Evolutionary conservation across 139 green algal species (phyloP).

Genomic region (Mesotaenium endlicherianum): DNA sequence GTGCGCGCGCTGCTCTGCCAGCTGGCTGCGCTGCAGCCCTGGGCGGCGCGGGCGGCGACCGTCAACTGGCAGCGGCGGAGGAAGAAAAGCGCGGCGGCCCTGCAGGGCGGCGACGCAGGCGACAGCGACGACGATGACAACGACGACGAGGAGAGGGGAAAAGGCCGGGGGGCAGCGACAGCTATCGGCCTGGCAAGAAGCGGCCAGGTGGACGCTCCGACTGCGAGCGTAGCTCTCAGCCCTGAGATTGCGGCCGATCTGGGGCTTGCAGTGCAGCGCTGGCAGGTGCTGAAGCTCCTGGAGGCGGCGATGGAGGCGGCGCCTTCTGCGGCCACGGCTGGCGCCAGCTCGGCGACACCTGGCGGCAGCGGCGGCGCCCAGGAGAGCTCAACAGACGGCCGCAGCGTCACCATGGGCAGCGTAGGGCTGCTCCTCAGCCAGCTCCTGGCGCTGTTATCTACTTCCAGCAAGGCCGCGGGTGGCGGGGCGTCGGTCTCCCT

Average conservation of each 20-base stretch:
- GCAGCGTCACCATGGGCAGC: not conserved
- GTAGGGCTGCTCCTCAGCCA: not conserved
- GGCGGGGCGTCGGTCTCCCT: not conserved
- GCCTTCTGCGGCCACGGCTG: not conserved
- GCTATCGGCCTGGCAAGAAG: too few relatives aligned
- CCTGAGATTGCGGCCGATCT: not conserved
- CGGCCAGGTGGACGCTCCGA: not conserved
- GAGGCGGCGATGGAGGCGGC: not conserved
- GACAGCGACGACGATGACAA: not conserved
- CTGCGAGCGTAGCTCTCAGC: too few relatives aligned
- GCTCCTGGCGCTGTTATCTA: not conserved
- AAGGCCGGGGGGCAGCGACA: not conserved
- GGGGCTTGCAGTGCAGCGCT: not conserved
- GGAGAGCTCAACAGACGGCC: not conserved
- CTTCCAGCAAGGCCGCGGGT: not conserved
- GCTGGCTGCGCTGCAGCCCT: too few relatives aligned
- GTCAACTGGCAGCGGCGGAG: too few relatives aligned
- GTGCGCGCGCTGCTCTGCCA: too few relatives aligned
- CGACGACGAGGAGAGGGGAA: not conserved
- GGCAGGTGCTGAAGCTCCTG: not conserved
- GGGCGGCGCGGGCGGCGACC: too few relatives aligned
- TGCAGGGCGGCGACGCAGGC: too few relatives aligned
- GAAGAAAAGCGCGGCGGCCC: too few relatives aligned
- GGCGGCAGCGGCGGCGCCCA: not conserved
- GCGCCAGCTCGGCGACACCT: not conserved